phyloP scores from a whole-genome alignment of 352 stramenopile genomes.

The Phytopythium helicoides region DNA sequence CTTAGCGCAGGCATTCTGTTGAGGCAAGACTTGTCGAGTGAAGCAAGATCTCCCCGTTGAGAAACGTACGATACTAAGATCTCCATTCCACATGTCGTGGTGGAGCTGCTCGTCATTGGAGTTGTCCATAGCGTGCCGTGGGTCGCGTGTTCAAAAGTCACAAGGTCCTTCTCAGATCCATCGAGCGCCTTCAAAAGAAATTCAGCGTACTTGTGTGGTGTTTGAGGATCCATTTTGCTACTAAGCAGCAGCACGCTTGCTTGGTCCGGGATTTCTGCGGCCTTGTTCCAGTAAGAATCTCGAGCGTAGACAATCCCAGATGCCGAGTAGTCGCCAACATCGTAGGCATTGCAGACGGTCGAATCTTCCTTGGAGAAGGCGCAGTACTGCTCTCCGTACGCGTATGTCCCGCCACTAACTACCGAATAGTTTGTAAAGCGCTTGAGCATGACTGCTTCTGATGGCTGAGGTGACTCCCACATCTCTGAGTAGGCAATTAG shows the following conservation, averaged over 20 bases:
- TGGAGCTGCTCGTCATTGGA: constrained; percentile 14
- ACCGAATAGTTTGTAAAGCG: constrained; percentile 23
- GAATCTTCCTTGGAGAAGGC: constrained; percentile 47
- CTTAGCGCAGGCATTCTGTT: constrained; percentile 24
- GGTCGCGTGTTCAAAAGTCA: constrained; percentile 43
- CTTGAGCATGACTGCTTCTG: constrained; percentile 8
- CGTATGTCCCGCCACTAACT: constrained; percentile 18
- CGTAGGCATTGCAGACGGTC: constrained; percentile 17
- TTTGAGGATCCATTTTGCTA: constrained; percentile 47
- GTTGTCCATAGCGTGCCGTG: constrained; percentile 38
- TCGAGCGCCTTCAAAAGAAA: constrained; percentile 27
- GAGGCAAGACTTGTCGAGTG: constrained; percentile 49
- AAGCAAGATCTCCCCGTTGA: constrained; percentile 23
- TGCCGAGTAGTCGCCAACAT: constrained; percentile 10
- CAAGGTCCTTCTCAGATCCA: constrained; percentile 32
- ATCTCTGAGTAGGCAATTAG: constrained; percentile 56
- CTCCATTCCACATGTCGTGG: constrained; percentile 41
- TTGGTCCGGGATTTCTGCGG: constrained; percentile 27
- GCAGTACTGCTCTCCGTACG: constrained; percentile 39
- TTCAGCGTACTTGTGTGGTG: constrained; percentile 46
- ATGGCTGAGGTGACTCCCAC: constrained; percentile 37
- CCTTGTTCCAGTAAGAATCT: constrained; percentile 52
- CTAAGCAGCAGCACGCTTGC: constrained; percentile 48
- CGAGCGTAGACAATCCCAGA: constrained; percentile 32
- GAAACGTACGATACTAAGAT: constrained; percentile 43